A percentile compares a stretch with the other conserved stretches of the same genome.
Conservation (phyloP, 2,329 filamentous ascomycete genomes). For the Botrytis medusae region DNA sequence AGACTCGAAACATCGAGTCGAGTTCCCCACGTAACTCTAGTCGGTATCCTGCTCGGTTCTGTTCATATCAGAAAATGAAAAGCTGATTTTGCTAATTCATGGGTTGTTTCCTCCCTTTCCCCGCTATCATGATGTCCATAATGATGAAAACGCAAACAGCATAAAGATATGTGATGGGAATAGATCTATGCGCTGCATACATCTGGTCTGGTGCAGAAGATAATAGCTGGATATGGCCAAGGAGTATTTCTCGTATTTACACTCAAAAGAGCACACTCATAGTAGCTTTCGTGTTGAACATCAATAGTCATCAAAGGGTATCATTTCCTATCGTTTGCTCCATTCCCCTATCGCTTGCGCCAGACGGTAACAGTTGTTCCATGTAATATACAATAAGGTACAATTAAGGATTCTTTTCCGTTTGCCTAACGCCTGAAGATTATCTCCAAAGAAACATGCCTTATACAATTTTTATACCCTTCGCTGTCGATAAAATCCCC, state of each 20-base stretch:
- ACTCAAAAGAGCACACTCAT: neutral
- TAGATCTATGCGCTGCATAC: neutral
- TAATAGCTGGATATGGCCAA: neutral
- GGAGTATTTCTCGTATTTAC: neutral
- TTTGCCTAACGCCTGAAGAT: neutral
- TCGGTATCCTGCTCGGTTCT: neutral
- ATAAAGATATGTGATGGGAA: neutral
- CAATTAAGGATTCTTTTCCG: neutral
- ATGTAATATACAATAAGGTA: neutral
- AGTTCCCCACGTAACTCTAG: neutral
- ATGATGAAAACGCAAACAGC: neutral
- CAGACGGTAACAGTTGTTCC: neutral
- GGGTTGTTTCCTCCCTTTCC: too few relatives aligned
- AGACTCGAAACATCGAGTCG: neutral
- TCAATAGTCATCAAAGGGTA: constrained; percentile 1
- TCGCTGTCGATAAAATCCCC: neutral
- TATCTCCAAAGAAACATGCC: neutral
- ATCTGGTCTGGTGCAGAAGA: neutral
- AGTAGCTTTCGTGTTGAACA: neutral
- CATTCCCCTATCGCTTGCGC: neutral
- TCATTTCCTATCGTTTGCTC: neutral
- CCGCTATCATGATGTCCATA: accelerated
- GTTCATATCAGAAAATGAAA: accelerated
- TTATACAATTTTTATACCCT: neutral
- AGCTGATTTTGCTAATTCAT: neutral